Base-by-base conservation (phyloP, 2,329 filamentous ascomycete species). In the Colletotrichum spaethianum region DNA sequence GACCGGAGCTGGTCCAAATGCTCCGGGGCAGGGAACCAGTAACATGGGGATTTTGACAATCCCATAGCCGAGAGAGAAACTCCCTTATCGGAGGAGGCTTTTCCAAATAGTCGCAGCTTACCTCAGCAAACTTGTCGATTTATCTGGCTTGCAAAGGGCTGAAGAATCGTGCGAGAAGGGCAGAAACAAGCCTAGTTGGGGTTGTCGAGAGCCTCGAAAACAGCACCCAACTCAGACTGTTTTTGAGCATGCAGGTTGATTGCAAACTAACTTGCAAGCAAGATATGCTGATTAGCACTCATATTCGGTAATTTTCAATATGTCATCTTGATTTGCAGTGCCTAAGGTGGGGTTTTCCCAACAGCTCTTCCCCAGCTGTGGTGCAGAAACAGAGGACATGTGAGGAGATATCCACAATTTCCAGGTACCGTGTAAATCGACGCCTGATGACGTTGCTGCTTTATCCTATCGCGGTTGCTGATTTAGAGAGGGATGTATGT, bases 371-470 rank as follows among this genome's bases (percentile, higher is more conserved):
- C n/a, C n/a, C 9, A 40, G 18, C 55, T 40, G 9, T 46, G 16
- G 23, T 63, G 48, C 38, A 38, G 44, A 20, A 26, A 20, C 28
- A n/a, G 61, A 33, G 36, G 40, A 5, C 23, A 63, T 18, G 12
- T 31, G n/a, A 26, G 36, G n/a, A 62, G 18, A 38, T 28, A 1
- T 36, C 28, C 63, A 59, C 46, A 63, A 31, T 62, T 62, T 28
- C n/a, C 16, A 50, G 44, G 62, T 70, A 23, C 44, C 26, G 16
- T n/a, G 16, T 8, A 46, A 66, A 33, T 20, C 42, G 44, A 71
- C 20, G 68, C 56, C 33, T 46, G 53, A 72, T 72, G 70, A 72
- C 65, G 70, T 72, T 72, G 55, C 48, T 48, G 56, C 55, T 57
- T 62, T 36, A 50, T 42, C 33, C 42, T 50, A 53, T 69, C 52